Conservation (phyloP, 176 grass and related monocot genomes). For the Phoenix dactylifera region DNA sequence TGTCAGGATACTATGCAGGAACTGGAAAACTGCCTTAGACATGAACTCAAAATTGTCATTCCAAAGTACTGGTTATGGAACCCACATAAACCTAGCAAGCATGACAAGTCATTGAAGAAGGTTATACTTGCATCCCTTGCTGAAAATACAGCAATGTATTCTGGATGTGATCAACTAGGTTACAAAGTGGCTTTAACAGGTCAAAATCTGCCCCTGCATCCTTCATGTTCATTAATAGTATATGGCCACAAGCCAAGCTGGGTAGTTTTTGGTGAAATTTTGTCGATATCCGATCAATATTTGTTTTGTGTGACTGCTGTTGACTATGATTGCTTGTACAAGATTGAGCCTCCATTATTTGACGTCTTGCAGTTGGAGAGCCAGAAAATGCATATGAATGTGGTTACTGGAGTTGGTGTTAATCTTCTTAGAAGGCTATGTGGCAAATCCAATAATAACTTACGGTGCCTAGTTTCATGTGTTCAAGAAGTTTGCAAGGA, state of each 20-base stretch:
- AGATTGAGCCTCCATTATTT: slow-evolving; percentile 33
- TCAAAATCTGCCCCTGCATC: slow-evolving; percentile 73
- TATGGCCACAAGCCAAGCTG: slow-evolving; percentile 67
- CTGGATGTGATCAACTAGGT: slow-evolving; percentile 70
- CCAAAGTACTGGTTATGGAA: slow-evolving; percentile 85
- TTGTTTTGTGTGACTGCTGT: slow-evolving; percentile 88
- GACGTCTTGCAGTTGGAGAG: slow-evolving; percentile 47
- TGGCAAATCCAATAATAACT: slow-evolving; percentile 62
- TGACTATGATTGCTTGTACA: slow-evolving; percentile 46
- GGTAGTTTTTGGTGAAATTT: slow-evolving; percentile 91
- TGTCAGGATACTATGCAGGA: slow-evolving; percentile 73
- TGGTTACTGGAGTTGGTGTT: slow-evolving; percentile 51
- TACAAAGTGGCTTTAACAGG: slow-evolving; percentile 74
- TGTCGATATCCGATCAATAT: slow-evolving; percentile 68
- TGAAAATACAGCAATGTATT: slow-evolving; percentile 80
- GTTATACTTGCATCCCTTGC: slow-evolving; percentile 67
- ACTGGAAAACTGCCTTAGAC: slow-evolving; percentile 68
- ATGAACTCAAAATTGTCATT: slow-evolving; percentile 65
- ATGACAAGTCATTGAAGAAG: slow-evolving; percentile 62
- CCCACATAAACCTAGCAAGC: slow-evolving; percentile 37
- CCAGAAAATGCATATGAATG: slow-evolving; percentile 58
- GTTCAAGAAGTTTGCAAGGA: slow-evolving; percentile 49
- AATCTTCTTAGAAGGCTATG: slow-evolving; percentile 57
- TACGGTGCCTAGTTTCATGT: slow-evolving; percentile 43
- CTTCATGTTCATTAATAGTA: slow-evolving; percentile 61